phyloP scores from a whole-genome alignment of 2,329 filamentous ascomycete species.

The Trichoderma asperellum region DNA sequence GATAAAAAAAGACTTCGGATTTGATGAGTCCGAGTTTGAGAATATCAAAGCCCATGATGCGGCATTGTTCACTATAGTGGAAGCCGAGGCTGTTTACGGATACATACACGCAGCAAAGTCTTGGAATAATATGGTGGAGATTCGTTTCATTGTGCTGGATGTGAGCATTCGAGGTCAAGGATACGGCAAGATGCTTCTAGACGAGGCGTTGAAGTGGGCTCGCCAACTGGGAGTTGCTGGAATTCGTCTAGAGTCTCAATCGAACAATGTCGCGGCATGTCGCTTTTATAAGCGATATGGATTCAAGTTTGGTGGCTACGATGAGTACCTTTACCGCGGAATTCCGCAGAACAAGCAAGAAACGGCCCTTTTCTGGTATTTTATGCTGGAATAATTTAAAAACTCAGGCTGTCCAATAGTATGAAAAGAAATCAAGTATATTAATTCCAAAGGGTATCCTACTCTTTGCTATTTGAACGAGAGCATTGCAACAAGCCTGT shows the following conservation, averaged over 20 bases:
- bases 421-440: background rate
- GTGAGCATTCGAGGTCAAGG: slow-evolving; percentile 28
- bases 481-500: background rate
- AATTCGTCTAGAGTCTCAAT: slow-evolving; percentile 29
- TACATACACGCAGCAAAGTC: slow-evolving; percentile 28
- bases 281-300: slow-evolving; percentile 31
- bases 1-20: slow-evolving; percentile 13
- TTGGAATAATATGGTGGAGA: slow-evolving; percentile 33
- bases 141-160: slow-evolving; percentile 31
- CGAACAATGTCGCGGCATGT: slow-evolving; percentile 31
- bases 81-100: slow-evolving; percentile 24
- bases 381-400: background rate
- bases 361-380: slow-evolving; percentile 31
- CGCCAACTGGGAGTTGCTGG: slow-evolving; percentile 25
- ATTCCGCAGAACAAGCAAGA: slow-evolving; percentile 28
- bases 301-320: slow-evolving; percentile 32
- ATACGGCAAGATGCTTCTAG: slow-evolving; percentile 26
- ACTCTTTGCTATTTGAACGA: background rate
- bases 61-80: background rate
- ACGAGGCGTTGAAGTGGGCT: slow-evolving; percentile 30
- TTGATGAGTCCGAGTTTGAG: slow-evolving; percentile 22
- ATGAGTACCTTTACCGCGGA: slow-evolving; percentile 31
- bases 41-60: background rate
- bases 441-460: slow-evolving; percentile 13
- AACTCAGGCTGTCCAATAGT: background rate